Conservation (phyloP, 2,329 filamentous ascomycete species). For the Cadophora sp. region DNA sequence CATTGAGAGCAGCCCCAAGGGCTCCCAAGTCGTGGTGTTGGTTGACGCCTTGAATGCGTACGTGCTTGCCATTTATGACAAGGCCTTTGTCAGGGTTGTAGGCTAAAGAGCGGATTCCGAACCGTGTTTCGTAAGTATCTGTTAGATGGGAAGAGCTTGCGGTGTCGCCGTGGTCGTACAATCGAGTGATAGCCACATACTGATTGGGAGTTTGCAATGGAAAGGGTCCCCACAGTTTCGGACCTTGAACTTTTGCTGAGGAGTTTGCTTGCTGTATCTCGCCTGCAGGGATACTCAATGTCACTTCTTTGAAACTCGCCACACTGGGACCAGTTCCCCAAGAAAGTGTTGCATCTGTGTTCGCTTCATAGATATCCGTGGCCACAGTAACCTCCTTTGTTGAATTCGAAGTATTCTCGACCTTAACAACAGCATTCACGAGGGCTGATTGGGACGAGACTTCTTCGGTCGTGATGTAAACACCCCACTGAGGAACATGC, state of each 20-base stretch:
- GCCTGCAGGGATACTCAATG: slow-evolving; percentile 41
- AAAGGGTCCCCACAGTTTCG: slow-evolving; percentile 55
- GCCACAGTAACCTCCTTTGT: not conserved
- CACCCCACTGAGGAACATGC: slow-evolving; percentile 58
- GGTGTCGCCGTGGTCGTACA: slow-evolving; percentile 39
- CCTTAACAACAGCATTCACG: slow-evolving; percentile 51
- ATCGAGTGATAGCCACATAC: slow-evolving; percentile 53
- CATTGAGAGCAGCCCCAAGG: slow-evolving; percentile 57
- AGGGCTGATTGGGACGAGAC: slow-evolving; percentile 54
- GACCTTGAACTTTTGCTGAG: slow-evolving; percentile 42
- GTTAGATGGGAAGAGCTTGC: slow-evolving; percentile 30
- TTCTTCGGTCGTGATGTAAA: slow-evolving; percentile 53
- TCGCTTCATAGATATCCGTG: not conserved
- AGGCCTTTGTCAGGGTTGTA: slow-evolving; percentile 52
- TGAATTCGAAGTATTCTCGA: slow-evolving; percentile 49
- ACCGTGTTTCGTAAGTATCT: slow-evolving; percentile 56
- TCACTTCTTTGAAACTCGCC: not conserved
- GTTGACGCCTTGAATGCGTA: slow-evolving; percentile 55
- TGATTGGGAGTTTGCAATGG: slow-evolving; percentile 54
- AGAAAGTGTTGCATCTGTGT: not conserved
- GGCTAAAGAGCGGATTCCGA: slow-evolving; percentile 54
- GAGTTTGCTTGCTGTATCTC: slow-evolving; percentile 45
- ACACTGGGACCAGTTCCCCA: not conserved
- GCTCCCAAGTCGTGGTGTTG: slow-evolving; percentile 58
- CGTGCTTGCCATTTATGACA: slow-evolving; percentile 52